phyloP scores from a whole-genome alignment of 306 rosid genomes.

The Benincasa hispida region DNA sequence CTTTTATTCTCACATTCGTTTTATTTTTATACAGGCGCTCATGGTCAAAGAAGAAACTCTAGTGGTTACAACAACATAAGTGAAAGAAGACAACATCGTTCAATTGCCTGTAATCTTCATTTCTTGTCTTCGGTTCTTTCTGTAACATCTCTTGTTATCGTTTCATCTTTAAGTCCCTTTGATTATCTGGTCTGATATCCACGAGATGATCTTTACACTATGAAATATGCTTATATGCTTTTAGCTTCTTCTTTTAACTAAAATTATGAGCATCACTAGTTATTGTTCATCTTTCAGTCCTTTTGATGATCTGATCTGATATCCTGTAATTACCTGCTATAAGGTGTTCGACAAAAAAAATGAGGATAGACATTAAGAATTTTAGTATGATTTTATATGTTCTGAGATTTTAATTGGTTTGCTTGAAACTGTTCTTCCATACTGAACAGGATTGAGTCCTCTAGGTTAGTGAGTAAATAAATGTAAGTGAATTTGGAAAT shows the following conservation, averaged over 20 bases:
- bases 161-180: not conserved
- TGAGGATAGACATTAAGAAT: not conserved
- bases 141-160: too few species aligned
- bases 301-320: not conserved
- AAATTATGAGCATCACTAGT: not conserved
- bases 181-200: not conserved
- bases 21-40: too few species aligned
- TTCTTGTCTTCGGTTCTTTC: too few species aligned
- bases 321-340: not conserved
- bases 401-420: not conserved
- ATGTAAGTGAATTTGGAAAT: not conserved
- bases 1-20: too few species aligned
- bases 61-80: too few species aligned
- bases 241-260: not conserved
- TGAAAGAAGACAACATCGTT: too few species aligned
- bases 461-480: not conserved
- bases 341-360: not conserved
- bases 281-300: not conserved
- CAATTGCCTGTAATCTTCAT: too few species aligned
- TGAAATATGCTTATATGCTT: not conserved
- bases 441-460: not conserved
- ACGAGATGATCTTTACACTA: not conserved
- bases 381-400: not conserved
- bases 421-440: not conserved
- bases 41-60: too few species aligned